phyloP scores from a whole-genome alignment of 2,329 filamentous ascomycete species.

The Tolypocladium amazonense region DNA sequence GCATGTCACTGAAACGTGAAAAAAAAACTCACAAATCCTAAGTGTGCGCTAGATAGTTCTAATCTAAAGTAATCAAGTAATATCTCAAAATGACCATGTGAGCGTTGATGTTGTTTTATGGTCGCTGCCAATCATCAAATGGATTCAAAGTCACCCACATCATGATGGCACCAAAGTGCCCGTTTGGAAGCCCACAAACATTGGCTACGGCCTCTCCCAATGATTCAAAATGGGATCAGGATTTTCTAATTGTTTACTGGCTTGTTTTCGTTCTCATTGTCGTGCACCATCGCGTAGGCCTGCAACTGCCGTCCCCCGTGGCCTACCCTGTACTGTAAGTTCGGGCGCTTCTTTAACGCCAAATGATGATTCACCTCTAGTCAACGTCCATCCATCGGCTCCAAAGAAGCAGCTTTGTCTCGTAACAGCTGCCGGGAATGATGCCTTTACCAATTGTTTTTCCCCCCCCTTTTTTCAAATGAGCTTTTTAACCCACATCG shows the following conservation, averaged over 20 bases:
- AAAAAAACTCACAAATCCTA: too few species aligned
- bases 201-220: background rate
- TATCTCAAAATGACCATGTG: too few species aligned
- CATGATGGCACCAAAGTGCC: background rate
- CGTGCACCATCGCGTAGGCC: background rate
- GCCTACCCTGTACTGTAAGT: background rate
- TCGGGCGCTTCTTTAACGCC: background rate
- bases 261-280: background rate
- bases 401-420: background rate
- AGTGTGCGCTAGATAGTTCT: too few species aligned
- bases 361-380: background rate
- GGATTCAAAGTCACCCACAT: background rate
- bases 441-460: fast-evolving
- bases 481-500: background rate
- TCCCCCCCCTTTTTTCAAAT: background rate
- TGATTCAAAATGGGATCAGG: background rate
- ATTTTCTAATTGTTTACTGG: background rate
- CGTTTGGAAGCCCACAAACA: background rate
- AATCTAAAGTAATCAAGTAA: too few species aligned
- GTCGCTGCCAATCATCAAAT: background rate
- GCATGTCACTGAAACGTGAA: too few species aligned
- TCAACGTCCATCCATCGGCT: background rate
- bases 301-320: background rate
- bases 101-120: background rate
- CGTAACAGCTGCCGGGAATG: background rate